These are phyloP conservation scores for Noccaea bulbosa DNA, from an alignment of 345 rosid genomes.

Conservation along the genomic window DNA sequence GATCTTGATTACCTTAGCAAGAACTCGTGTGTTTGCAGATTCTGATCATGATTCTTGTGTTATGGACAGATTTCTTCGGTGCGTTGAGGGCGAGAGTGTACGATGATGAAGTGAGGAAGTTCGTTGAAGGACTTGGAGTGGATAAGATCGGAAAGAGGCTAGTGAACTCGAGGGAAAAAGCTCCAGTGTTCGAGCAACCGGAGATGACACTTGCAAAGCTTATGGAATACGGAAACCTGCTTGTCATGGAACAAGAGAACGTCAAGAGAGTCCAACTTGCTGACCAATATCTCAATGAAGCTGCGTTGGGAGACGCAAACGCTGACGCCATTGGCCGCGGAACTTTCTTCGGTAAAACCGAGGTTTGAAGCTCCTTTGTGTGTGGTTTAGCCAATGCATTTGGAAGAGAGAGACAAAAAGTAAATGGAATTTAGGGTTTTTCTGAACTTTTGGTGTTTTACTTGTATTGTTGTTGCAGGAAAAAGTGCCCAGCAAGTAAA, in stretches of 20 bases:
- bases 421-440: not conserved
- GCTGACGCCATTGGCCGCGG: conserved; percentile 67
- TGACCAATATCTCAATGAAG: conserved; percentile 76
- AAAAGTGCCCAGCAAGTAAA: conserved; percentile 80
- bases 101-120: conserved; percentile 97
- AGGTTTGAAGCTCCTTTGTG: conserved; percentile 35
- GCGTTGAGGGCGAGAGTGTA: conserved; percentile 95
- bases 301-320: conserved; percentile 93
- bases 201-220: conserved; percentile 75
- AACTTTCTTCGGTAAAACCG: conserved; percentile 69
- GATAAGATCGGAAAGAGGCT: conserved; percentile 69
- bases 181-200: conserved; percentile 84
- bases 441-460: conserved; percentile 13
- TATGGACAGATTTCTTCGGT: conserved; percentile 79
- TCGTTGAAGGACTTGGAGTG: conserved; percentile 68
- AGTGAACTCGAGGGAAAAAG: conserved; percentile 86
- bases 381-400: not conserved
- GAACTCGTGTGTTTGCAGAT: not conserved
- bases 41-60: not conserved
- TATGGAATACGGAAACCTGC: conserved; percentile 81
- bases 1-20: not conserved
- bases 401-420: not conserved
- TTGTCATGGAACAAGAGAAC: conserved; percentile 87
- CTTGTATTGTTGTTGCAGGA: conserved; percentile 50
- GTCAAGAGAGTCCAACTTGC: conserved; percentile 98